Evolutionary conservation across 2,329 filamentous ascomycete genomes (phyloP).

Genomic region (Knoxdaviesia capensis): DNA sequence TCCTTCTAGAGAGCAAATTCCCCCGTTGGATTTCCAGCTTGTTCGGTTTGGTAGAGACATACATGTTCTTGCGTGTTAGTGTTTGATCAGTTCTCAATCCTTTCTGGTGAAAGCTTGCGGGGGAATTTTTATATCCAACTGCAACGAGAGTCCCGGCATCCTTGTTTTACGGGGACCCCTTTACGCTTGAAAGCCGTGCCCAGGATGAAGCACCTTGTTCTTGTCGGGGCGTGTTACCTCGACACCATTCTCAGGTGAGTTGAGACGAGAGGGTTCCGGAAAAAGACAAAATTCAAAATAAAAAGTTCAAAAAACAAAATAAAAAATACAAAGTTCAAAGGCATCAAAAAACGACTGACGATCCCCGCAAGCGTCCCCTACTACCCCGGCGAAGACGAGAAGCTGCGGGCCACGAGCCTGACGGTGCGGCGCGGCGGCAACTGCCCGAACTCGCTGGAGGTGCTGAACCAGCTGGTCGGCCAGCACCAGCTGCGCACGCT

Average conservation of each 20-base stretch:
- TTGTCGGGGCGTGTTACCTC: slow-evolving; percentile 48
- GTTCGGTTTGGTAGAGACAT: too few species aligned
- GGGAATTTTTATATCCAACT: too few species aligned
- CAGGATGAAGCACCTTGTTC: slow-evolving; percentile 34
- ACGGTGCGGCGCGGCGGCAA: slow-evolving; percentile 49
- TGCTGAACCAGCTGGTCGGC: slow-evolving; percentile 40
- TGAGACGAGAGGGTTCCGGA: neutral
- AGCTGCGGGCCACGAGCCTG: slow-evolving; percentile 43
- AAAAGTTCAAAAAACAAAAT: too few species aligned
- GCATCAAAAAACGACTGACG: slow-evolving; percentile 4
- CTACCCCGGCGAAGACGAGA: slow-evolving; percentile 52
- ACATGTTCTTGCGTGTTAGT: too few species aligned
- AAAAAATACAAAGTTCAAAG: slow-evolving; percentile 2
- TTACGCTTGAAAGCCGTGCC: neutral
- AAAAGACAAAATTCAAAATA: too few species aligned
- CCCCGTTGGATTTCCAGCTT: too few species aligned
- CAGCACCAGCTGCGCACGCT: neutral
- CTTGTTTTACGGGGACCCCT: neutral
- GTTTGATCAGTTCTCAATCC: too few species aligned
- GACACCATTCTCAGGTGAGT: slow-evolving; percentile 49
- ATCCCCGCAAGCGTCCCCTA: slow-evolving; percentile 31
- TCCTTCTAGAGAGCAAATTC: too few species aligned
- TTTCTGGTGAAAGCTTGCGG: too few species aligned
- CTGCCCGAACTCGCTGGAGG: slow-evolving; percentile 50
- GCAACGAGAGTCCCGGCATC: neutral